Conservation (phyloP, 2,329 filamentous ascomycete genomes). For the Teratosphaeria epicoccoides region DNA sequence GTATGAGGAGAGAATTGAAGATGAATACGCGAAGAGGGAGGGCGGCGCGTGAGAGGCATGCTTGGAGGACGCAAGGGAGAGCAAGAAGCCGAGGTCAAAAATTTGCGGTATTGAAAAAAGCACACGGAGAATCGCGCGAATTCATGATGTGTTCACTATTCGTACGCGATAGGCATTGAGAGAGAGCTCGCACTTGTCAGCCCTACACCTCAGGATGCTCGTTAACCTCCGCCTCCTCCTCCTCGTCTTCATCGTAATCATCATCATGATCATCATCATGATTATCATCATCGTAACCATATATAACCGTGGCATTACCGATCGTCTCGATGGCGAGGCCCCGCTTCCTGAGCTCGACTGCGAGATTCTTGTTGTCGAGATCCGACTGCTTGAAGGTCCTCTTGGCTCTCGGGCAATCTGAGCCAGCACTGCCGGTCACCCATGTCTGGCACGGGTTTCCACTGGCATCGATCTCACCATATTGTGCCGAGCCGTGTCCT, state of each 20-base stretch:
- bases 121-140: too few species aligned
- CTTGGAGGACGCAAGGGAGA: too few species aligned
- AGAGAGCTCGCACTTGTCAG: too few species aligned
- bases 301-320: too few species aligned
- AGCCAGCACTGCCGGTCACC: background rate
- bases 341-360: too few species aligned
- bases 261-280: background rate
- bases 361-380: too few species aligned
- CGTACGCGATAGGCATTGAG: too few species aligned
- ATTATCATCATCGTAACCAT: background rate
- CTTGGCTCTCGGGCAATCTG: background rate
- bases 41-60: constrained; percentile 33
- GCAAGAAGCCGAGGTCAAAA: too few species aligned
- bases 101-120: too few species aligned
- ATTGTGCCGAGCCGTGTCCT: background rate
- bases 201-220: background rate
- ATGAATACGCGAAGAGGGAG: constrained; percentile 36
- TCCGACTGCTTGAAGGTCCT: background rate
- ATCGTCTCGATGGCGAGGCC: too few species aligned
- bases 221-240: background rate
- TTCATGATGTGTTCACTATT: too few species aligned
- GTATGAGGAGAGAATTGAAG: constrained; percentile 33
- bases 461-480: background rate
- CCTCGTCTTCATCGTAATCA: background rate
- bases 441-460: background rate